Conservation (phyloP, 805 yeast species). For the Yamadazyma akitaensis region DNA sequence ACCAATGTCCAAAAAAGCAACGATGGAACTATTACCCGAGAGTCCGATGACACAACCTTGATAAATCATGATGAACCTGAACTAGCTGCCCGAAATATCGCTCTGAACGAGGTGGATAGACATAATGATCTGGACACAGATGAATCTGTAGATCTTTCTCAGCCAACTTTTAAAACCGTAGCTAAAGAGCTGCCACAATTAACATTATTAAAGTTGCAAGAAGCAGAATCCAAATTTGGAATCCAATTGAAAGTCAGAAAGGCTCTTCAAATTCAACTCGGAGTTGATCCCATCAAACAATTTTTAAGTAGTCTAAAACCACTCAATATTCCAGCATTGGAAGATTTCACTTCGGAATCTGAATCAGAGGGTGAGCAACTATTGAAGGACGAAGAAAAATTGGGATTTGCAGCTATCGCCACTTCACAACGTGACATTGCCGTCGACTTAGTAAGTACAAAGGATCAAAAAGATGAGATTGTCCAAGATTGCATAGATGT, state of each 20-base stretch:
- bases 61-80: not conserved
- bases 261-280: conserved; percentile 16
- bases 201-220: conserved; percentile 19
- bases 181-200: conserved; percentile 24
- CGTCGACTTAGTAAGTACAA: too few species aligned
- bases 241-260: conserved; percentile 20
- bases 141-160: conserved; percentile 4
- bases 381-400: too few species aligned
- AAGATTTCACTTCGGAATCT: conserved; percentile 7
- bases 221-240: conserved; percentile 23
- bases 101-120: not conserved
- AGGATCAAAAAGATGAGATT: too few species aligned
- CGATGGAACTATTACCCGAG: not conserved
- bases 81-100: not conserved
- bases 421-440: too few species aligned
- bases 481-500: too few species aligned
- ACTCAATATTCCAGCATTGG: conserved; percentile 5
- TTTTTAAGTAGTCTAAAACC: conserved; percentile 1
- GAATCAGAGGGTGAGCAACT: too few species aligned
- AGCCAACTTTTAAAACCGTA: conserved; percentile 27
- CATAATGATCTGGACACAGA: not conserved
- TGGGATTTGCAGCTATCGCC: too few species aligned
- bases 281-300: conserved; percentile 11
- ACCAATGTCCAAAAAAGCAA: not conserved
- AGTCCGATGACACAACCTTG: not conserved